phyloP scores from a whole-genome alignment of 164 flowering plant species.

The Tetracentron sinense region DNA sequence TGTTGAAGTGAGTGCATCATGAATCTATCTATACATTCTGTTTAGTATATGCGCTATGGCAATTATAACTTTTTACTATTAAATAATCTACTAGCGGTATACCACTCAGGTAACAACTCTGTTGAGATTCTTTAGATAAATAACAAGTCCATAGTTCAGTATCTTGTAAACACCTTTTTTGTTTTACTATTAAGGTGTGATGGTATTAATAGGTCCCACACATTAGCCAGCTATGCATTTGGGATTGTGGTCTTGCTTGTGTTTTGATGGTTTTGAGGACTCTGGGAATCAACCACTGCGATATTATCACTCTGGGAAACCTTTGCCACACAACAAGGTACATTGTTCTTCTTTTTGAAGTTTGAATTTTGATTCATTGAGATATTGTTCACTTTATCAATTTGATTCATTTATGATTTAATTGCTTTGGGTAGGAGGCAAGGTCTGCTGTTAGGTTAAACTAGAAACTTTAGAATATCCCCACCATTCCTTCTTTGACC shows the following conservation, averaged over 20 bases:
- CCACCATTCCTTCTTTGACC: neutral
- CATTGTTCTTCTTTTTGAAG: neutral
- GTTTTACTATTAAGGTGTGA: conserved; percentile 1
- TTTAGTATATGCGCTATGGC: neutral
- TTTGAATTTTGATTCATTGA: neutral
- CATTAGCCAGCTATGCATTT: conserved; percentile 59
- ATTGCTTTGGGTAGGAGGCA: neutral
- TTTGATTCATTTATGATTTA: too few relatives aligned
- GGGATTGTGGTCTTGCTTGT: conserved; percentile 99
- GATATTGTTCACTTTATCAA: too few relatives aligned
- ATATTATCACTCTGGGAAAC: conserved; percentile 45
- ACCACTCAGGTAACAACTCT: neutral
- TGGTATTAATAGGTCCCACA: conserved; percentile 71
- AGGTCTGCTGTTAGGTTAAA: neutral
- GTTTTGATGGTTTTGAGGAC: conserved; percentile 81
- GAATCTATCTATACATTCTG: neutral
- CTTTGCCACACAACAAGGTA: conserved; percentile 84
- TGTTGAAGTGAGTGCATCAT: conserved; percentile 51
- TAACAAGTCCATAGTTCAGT: too few relatives aligned
- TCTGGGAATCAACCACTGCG: conserved; percentile 48
- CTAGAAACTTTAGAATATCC: too few relatives aligned
- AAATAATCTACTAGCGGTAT: neutral
- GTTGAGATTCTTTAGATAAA: too few relatives aligned
- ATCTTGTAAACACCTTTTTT: too few relatives aligned
- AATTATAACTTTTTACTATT: neutral